Evolutionary conservation across 2,329 filamentous ascomycete species (phyloP), one percentile per base, ranked within the genome.

Genomic region (Aspergillus sp.): DNA sequence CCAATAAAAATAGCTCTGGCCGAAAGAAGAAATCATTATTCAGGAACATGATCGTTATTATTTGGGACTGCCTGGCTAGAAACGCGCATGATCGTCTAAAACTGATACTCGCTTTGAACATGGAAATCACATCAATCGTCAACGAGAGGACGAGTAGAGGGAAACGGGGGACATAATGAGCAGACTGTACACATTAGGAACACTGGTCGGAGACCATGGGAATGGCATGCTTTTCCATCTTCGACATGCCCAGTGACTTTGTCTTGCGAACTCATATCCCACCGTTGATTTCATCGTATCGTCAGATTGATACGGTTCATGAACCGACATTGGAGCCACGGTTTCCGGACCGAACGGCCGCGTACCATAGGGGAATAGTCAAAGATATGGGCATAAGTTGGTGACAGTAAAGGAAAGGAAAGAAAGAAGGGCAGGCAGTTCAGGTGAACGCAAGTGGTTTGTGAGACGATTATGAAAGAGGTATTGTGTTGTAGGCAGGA

Each of bases 371-470:
- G 61, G 34, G 13, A 41, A 55, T 23, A 51, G 52, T 38, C 38
- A 45, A 19, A 64, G 45, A 50, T 46, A 53, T 19, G 62, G 55
- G 38, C 62, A 61, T 53, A 56, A 69, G 68, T 71, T 71, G 69
- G 67, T 69, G 62, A 59, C 57, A 65, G 25, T 4, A 28, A 28
- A 28, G 25, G 25, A 59, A 66, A 57, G 34, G 67, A 69, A 66
- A 57, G 41, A 66, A 69, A 66, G 31, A 65, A 65, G 69, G 60
- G 65, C 62, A 62, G 63, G 61, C 63, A 66, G 69, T 63, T 69
- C 67, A 66, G 67, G 60, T 66, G 64, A 69, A 68, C 63, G 66
- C 62, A 65, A 67, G 66, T 59, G 55, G 57, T 61, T 41, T 57
- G 61, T 45, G 64, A 63, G 66, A 58, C 65, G 66, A 70, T 64